A percentile compares a stretch with the other conserved stretches of the same genome.
Conservation (phyloP, 1,284 basidiomycete species). For the Tremellales sp. region DNA sequence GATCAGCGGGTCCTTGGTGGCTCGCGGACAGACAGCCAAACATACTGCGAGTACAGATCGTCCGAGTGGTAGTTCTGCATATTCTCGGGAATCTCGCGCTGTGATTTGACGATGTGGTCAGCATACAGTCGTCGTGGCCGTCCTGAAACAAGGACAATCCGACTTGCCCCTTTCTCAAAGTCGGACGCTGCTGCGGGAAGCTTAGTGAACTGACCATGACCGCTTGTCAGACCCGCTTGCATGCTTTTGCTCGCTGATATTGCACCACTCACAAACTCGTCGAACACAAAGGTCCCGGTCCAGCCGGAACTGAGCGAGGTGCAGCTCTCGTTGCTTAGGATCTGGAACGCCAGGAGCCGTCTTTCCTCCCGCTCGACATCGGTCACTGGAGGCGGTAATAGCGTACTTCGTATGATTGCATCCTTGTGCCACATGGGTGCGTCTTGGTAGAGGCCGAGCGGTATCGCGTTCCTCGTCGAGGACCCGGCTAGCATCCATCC, state of each 20-base stretch:
- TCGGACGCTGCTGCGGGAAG: conserved; percentile 26
- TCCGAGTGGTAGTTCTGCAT: conserved; percentile 29
- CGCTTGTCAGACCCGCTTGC: no score
- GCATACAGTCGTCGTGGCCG: no score
- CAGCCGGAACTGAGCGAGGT: conserved; percentile 31
- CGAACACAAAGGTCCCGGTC: conserved; percentile 22
- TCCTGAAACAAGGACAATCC: no score
- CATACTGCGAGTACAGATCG: conserved; percentile 34
- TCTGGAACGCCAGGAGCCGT: conserved; percentile 22
- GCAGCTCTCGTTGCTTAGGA: conserved; percentile 19
- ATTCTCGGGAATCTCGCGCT: conserved; percentile 30
- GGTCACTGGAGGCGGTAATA: conserved; percentile 21
- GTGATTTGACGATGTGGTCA: neutral
- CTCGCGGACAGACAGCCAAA: neutral
- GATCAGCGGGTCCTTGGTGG: no score
- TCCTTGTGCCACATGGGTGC: neutral
- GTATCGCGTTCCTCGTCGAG: conserved; percentile 19
- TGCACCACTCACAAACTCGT: conserved; percentile 40
- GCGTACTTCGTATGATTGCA: conserved; percentile 5
- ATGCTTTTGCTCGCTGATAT: neutral
- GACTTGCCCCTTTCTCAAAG: conserved; percentile 25
- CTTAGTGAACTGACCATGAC: conserved; percentile 14
- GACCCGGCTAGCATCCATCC: conserved; percentile 33
- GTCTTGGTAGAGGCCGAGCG: conserved; percentile 30
- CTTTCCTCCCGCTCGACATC: conserved; percentile 40